Base-by-base conservation (phyloP, 31 red algal genomes). In the Asparagopsis taxiformis region DNA sequence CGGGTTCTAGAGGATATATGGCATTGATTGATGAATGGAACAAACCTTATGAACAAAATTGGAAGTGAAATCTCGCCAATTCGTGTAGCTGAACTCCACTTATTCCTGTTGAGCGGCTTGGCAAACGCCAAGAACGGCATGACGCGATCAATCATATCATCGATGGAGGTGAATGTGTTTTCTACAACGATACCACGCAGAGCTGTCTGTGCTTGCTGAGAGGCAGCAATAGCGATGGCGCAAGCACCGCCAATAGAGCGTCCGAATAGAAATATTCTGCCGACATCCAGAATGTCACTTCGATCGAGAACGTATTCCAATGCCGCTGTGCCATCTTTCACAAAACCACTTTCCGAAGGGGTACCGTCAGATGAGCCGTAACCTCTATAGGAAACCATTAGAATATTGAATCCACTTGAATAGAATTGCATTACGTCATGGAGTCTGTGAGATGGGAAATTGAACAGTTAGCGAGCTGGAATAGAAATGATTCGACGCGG, bases 141-240 rank as follows among this genome's bases (percentile, higher is more conserved):
- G 28, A 98, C 85, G 21, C 24, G 26, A 63, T 98, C 88, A 57
- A 98, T 93, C 85, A 98, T 90, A 64, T 91, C 85, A 56, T 74
- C 51, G 51, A 93, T 77, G 28, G 77, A 93, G 8, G 90, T 98
- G 59, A 98, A 98, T 0, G 95, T 98, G 68, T 98, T 98, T 57
- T 98, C 95, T n/a, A 98, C 75, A 61, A 98, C 75, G 21, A 98
- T 32, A 21, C 95, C 85, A 26, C 74, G 52, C 44, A 98, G 24
- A 13, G 55, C 34, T 11, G 65, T 36, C 31, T 67, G 51, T 16
- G 65, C 39, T 19, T 55, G 38, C 33, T 30, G 35, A 30, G 80
- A 55, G 24, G 74, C 67, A 1, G 89, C 75, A 6, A 87, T 28
- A 33, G 77, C 70, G 36, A 98, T 74, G 11, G 91, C 95, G 43